Evolutionary conservation across 129 eudicot genomes (phyloP).

Genomic region (Flaveria trinervia): DNA sequence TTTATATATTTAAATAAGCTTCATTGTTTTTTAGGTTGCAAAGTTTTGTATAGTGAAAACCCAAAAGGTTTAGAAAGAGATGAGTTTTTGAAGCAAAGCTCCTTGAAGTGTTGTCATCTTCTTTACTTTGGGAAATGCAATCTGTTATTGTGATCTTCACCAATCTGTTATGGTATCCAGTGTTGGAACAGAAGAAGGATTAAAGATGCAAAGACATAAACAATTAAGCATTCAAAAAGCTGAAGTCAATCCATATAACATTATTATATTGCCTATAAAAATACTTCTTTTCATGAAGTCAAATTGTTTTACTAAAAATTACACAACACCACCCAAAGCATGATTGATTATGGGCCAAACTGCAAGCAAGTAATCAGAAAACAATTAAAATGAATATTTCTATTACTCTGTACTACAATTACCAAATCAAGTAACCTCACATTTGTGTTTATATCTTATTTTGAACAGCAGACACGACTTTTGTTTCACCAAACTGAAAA

Average conservation of each 20-base stretch:
- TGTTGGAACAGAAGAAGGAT: too few relatives aligned
- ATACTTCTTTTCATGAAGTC: background rate
- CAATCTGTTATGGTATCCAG: background rate
- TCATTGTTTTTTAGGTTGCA: background rate
- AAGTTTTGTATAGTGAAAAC: background rate
- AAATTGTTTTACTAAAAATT: background rate
- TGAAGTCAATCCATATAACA: too few relatives aligned
- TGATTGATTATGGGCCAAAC: background rate
- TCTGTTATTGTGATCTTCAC: background rate
- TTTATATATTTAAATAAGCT: background rate
- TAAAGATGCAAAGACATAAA: too few relatives aligned
- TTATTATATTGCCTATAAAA: too few relatives aligned
- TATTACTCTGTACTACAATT: too few relatives aligned
- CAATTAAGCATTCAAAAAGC: too few relatives aligned
- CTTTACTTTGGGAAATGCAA: background rate
- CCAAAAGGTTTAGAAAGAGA: background rate
- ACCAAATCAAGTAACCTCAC: too few relatives aligned
- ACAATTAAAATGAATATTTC: too few relatives aligned
- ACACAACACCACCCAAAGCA: background rate
- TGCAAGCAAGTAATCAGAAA: background rate
- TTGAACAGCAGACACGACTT: too few relatives aligned
- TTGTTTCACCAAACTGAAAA: too few relatives aligned
- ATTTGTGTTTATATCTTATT: too few relatives aligned
- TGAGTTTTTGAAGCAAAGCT: conserved; percentile 7
- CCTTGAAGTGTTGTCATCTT: background rate